Base-by-base conservation (phyloP, 495 filamentous ascomycete genomes). In the Cercophora newfieldiana region DNA sequence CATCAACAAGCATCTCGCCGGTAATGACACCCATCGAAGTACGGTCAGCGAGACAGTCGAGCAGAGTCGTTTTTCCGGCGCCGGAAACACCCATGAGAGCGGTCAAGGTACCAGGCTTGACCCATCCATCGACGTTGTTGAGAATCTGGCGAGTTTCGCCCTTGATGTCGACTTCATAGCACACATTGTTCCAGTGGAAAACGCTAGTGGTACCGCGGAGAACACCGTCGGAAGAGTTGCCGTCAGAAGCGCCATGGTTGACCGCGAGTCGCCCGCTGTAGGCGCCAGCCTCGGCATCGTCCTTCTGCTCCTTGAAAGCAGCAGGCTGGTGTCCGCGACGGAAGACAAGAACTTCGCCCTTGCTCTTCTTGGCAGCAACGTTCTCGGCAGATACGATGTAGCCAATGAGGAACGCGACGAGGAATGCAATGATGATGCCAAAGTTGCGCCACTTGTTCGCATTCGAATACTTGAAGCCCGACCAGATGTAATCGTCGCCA, bases 91-190 rank as follows among this genome's bases (percentile, higher is more conserved):
- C 89, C 91, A 94, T 95, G 7, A 96, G 79, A n/a, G 93, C 93
- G 0, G 93, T 96, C 64, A 96, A 72, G 16, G 91, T 96, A 61
- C 93, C 93, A 28, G 93, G 93, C 72, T 94, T 93, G 56, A 96
- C 91, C 91, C 91, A 96, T 28, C 93, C 93, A 70, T 93, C 90
- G 6, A 96, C 89, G 64, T 93, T 80, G 66, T 96, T 87, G 33
- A 97, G 82, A 66, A 97, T 89, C 26, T 90, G 83, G n/a, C 92
- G 82, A 25, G 81, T 78, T 66, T 91, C 86, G 8, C 81, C 81
- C 77, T 96, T 96, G 72, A 96, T 90, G 77, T 94, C 92, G 79
- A 97, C 90, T 66, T 95, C 91, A 70, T 94, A 97, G 75, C 87
- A 90, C 2, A 96, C 89, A 71, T 93, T 83, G 63, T 88, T 86